Conservation (phyloP, 2,329 filamentous ascomycete species). For the Talaromyces pinophilus region DNA sequence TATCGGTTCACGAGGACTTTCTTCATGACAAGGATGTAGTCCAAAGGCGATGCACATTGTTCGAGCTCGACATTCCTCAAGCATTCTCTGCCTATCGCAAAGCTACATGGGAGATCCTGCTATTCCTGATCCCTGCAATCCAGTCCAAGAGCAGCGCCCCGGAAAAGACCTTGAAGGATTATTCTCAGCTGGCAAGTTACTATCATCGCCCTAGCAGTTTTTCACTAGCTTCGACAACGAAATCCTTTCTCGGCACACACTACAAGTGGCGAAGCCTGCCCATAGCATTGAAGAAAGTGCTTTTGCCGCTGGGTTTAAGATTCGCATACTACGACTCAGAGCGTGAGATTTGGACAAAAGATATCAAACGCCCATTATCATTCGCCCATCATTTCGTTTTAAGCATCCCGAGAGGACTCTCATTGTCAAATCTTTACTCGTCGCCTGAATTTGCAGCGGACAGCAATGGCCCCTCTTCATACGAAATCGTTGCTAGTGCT, state of each 20-base stretch:
- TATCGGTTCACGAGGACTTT: slow-evolving; percentile 53
- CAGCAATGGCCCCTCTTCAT: slow-evolving; percentile 51
- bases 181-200: neutral
- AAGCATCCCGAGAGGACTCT: slow-evolving; percentile 40
- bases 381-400: slow-evolving; percentile 51
- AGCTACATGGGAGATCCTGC: slow-evolving; percentile 53
- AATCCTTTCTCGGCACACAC: slow-evolving; percentile 53
- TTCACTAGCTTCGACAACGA: slow-evolving; percentile 49
- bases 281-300: slow-evolving; percentile 34
- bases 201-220: slow-evolving; percentile 25
- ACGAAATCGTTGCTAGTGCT: slow-evolving; percentile 50
- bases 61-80: slow-evolving; percentile 54
- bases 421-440: slow-evolving; percentile 37
- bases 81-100: slow-evolving; percentile 55
- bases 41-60: slow-evolving; percentile 36
- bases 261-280: slow-evolving; percentile 49
- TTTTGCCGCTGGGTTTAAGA: slow-evolving; percentile 4
- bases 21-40: slow-evolving; percentile 45
- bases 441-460: slow-evolving; percentile 31
- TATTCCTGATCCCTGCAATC: slow-evolving; percentile 30
- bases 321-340: slow-evolving; percentile 10
- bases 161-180: neutral
- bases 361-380: slow-evolving; percentile 52
- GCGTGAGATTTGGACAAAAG: slow-evolving; percentile 21
- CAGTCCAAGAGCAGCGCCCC: neutral